Evolutionary conservation across 2,329 filamentous ascomycete species (phyloP), one percentile per base, ranked within the genome.

Genomic region (Botrytis fragariae): DNA sequence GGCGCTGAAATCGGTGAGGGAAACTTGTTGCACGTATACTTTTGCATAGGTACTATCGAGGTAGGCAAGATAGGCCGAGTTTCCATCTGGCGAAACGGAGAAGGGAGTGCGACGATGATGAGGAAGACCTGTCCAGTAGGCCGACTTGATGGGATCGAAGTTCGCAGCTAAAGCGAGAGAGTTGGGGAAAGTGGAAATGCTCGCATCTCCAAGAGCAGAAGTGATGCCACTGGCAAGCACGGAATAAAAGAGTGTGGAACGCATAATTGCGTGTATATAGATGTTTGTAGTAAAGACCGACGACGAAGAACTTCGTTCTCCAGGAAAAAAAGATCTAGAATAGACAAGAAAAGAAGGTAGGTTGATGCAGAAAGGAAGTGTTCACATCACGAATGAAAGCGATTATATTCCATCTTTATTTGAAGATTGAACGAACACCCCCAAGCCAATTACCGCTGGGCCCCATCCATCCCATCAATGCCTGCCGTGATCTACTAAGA

Each of bases 41-140:
- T 84, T 86, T 5, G 84, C 87, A 64, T 85, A 86, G 63, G 84
- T 87, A 39, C 83, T 81, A 77, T 90, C 88, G 25, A 90, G 85
- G 77, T 90, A 90, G 16, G 89, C 89, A 16, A 90, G 79, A 79
- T 88, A 90, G 20, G 87, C 88, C 6, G 84, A 85, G 73, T 86
- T 86, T 74, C 88, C 88, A 79, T 90, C 85, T 3, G 88, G 88
- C 1, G 88, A 90, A 45, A 89, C 83, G n/a, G 88, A 85, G 75
- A 90, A 90, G 9, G 88, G 88, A 20, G 88, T 90, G 69, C 88
- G 86, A 63, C 88, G 86, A 79, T 90, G 88, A 77, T 90, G 89
- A 62, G 87, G 87, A 63, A 86, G 85, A 32, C 84, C 84, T 22
- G 88, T 90, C 88, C 88, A 90, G 84, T 90, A 90, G 14, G 87